A percentile compares a stretch with the other conserved stretches of the same genome.
Conservation (phyloP, 139 green algal species). For the Astrephomene gubernaculifera region DNA sequence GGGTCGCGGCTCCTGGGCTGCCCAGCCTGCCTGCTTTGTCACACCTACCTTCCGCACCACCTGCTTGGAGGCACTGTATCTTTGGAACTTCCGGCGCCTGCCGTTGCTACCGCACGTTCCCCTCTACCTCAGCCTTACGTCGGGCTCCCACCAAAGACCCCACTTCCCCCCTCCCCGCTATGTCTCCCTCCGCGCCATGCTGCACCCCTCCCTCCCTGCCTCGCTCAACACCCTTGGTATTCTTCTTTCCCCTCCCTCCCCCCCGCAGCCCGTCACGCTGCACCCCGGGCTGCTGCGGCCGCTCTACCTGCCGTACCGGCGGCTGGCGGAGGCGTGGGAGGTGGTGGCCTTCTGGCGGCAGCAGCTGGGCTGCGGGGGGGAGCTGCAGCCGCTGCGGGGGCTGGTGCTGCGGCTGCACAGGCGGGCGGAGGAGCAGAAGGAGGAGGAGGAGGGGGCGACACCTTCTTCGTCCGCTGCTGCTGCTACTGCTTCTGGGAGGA, state of each 20-base stretch:
- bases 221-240: too few species aligned
- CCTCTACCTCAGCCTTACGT: background rate
- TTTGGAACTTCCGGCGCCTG: background rate
- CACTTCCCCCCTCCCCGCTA: background rate
- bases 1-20: background rate
- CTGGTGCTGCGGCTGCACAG: background rate
- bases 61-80: too few species aligned
- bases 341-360: background rate
- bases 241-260: background rate
- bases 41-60: too few species aligned
- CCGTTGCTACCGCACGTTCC: background rate
- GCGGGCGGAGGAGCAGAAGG: background rate
- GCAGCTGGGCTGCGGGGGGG: background rate
- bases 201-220: background rate
- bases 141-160: background rate
- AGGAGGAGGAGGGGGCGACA: background rate
- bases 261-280: background rate
- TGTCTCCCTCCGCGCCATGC: background rate
- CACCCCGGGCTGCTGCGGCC: background rate
- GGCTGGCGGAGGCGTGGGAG: background rate
- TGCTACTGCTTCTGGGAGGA: background rate
- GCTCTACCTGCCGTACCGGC: background rate
- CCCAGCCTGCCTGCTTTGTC: too few species aligned
- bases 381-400: constrained; percentile 1
- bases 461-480: background rate